Base-by-base conservation (phyloP, 805 yeast genomes). In the Vanderwaltozyma tropicalis region DNA sequence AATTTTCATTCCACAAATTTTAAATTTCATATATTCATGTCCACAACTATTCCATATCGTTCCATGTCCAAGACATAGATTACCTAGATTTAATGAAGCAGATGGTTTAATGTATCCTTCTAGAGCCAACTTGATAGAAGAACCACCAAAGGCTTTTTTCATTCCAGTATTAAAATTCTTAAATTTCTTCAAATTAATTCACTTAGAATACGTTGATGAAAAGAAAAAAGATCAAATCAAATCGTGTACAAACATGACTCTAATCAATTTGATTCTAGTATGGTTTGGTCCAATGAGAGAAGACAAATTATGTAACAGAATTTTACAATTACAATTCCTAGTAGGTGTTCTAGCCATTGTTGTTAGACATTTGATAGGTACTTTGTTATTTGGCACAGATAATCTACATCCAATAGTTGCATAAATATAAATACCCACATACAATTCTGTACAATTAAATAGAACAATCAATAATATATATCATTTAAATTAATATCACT, bases 61-160 rank as follows among this genome's bases (percentile, higher is more conserved):
- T 15, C 94, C 92, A 4, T 92, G 97, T 53, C 99, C 99, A 18
- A 73, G 99, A 48, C 99, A 92, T 59, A 71, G 99, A 52, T 55
- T 92, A 55, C 99, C 99, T 1, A 71, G 67, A 44, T 82, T 83
- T 53, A 76, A 84, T 49, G 64, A 63, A 11, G 59, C 67, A 13
- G 79, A 83, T 42, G 87, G 89, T 1, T 62, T 80, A 32, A 66
- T 92, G 69, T 76, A 84, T 53, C 87, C 94, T 16, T 82, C 92
- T 1, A 64, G 61, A 44, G 75, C 78, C 0, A 62, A 59, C 27
- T 61, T 73, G 41, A 58, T 59, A 14, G 55, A 61, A 16, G 49
- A 49, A 16, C 63, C 59, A 15, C 46, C 64, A 5, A 53, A 64
- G 21, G 58, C 48, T 19, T 47, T 53, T 8, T 44, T 76, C 7